Base-by-base conservation (phyloP, 805 yeast species). In the Candida parachauliodes region DNA sequence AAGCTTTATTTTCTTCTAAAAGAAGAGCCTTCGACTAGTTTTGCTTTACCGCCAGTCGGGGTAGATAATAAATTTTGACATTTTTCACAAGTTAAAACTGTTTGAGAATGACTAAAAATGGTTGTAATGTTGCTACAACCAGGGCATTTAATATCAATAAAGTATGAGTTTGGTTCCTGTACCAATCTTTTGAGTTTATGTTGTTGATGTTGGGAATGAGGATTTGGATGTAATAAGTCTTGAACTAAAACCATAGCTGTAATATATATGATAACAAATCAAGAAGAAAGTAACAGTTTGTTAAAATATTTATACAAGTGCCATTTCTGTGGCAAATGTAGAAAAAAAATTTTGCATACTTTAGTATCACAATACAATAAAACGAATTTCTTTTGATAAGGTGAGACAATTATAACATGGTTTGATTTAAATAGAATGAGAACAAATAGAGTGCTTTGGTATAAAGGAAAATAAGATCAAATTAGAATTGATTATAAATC, bases 1-100 rank as follows among this genome's bases (percentile, higher is more conserved):
- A n/a, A n/a, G n/a, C n/a, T n/a, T 54, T 57, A 63, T 60, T 63
- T 63, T 53, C 55, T 61, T 60, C 69, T 62, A 60, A 60, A 61
- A 39, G 69, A 62, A 41, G 59, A 57, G 37, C 68, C 69, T 59
- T 63, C 69, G 44, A 65, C 57, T 57, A 63, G 60, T 59, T 61
- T 60, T 47, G 68, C 66, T 56, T 62, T 62, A 57, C 68, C 69
- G 51, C 69, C 69, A 39, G 69, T 56, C 33, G 69, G 69, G 43
- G 65, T 57, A 48, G 66, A 60, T 51, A 63, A 59, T 38, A 63
- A 63, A 39, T 65, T 60, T 44, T 67, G 52, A 42, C 69, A 63
- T 54, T 57, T 54, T 54, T 62, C 68, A 51, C 69, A 63, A 44
- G 67, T 57, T 54, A 63, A 66, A 36, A 67, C 67, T 36, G 68